Evolutionary conservation across 106 monocot species (phyloP), one percentile per base, ranked within the genome.

Genomic region (Dendrobium catenatum): DNA sequence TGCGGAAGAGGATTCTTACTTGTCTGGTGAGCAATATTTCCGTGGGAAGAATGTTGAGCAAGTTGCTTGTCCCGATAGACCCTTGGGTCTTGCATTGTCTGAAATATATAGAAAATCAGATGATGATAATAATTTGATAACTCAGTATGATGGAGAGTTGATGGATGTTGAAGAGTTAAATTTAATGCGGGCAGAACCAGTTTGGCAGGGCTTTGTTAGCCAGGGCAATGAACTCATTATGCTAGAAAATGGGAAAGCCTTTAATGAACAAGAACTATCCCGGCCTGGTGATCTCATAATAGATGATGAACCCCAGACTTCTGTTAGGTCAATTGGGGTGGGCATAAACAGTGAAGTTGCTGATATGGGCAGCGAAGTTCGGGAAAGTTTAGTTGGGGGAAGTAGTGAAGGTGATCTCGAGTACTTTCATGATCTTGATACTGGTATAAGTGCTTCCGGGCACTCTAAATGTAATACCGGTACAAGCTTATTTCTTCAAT

Each of bases 251-350:
- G 90, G 87, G 27, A 87, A 89, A 79, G 75, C 80, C 68, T 44
- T 58, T 1, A 82, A 80, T 85, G 92, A 90, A 4, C 68, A 75
- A 79, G 89, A 88, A 42, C 84, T 55, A 17, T 74, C 79, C 83
- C 76, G 67, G 1, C 86, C 80, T 83, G 92, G 86, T 88, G 86
- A 91, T 81, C 85, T 87, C 10, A 86, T 90, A 58, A 75, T 88
- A 49, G 95, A 93, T 81, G 95, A 95, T 79, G 95, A 91, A 81
- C 93, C 88, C 48, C 93, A 93, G 88, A 85, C 90, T 77, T 99
- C 95, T 54, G 95, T 95, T 56, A 87, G 99, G 78, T 99, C 99
- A 56, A 91, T 95, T 88, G 99, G 99, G 66, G 99, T 99, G 58
- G 99, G 99, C 77, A 91, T 93, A 77, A 95, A 84, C 81, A 95